Base-by-base conservation (phyloP, 106 monocot genomes). In the Platanthera guangdongensis region DNA sequence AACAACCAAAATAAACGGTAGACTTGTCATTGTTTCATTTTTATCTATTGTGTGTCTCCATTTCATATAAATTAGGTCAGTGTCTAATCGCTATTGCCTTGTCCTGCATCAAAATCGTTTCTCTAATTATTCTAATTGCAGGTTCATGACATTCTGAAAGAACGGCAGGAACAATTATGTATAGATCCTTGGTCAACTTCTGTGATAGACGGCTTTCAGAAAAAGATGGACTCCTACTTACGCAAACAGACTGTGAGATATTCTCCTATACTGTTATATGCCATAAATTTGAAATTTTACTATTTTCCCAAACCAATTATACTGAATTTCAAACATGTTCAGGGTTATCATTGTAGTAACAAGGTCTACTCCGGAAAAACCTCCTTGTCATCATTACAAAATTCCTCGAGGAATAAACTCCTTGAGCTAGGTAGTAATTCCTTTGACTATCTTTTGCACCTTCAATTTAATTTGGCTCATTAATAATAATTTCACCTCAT, bases 391-490 rank as follows among this genome's bases (percentile, higher is more conserved):
- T 85, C 84, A 52, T 73, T 88, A 55, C 75, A 85, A 16, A 84
- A 68, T 50, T 81, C 65, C 69, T 92, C 86, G 72, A 80, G 92
- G 75, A 92, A 92, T 78, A 88, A 91, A 79, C 51, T 93, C 50
- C 76, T 96, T 76, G 90, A 93, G 53, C 74, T 96, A 76, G 95
- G 95, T 96, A 88, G 71, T 71, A 9, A 16, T 28, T 59, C 49
- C 32, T 19, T 16, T 60, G 21, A 0, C 50, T 67, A 6, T 54
- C 4, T 50, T 53, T 30, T 73, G 39, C 52, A 25, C 14, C 62
- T 47, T 47, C 52, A 14, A 74, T 47, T 32, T 76, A 54, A 71
- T 67, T 16, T 78, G 32, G 76, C 7, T 5, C 62, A 9, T 68
- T 46, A 16, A 8, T 70, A 9, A 70, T 15, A 7, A 39, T 51